Evolutionary conservation across 2,329 filamentous ascomycete genomes (phyloP).

Genomic region (Penicillium sp.): DNA sequence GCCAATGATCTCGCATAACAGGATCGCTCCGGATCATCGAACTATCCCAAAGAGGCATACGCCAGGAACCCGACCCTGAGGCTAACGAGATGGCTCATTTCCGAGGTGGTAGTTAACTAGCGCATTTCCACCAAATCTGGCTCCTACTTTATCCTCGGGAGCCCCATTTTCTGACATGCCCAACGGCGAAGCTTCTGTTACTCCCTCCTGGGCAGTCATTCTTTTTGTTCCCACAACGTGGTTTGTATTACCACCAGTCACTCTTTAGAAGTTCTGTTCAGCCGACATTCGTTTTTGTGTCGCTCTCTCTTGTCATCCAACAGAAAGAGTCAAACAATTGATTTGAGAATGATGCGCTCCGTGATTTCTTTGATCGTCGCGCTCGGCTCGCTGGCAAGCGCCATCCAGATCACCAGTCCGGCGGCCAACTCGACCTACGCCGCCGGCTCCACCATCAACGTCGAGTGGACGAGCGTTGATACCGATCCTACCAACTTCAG

Average conservation of each 20-base stretch:
- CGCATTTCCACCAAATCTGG: not conserved
- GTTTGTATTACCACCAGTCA: not conserved
- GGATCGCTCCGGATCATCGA: not conserved
- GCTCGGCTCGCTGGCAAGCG: conserved; percentile 20
- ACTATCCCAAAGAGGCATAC: not conserved
- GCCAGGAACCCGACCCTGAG: not conserved
- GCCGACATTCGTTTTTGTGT: not conserved
- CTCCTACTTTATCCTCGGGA: not conserved
- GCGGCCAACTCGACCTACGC: conserved; percentile 40
- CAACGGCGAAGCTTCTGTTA: not conserved
- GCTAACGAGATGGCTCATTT: not conserved
- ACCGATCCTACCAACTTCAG: conserved; percentile 45
- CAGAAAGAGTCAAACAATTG: not conserved
- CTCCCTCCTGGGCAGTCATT: not conserved
- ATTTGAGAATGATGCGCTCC: not conserved
- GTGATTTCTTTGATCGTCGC: not conserved
- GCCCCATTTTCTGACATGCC: not conserved
- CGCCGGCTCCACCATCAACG: conserved; percentile 38
- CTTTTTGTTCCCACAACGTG: not conserved
- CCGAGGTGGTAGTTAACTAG: not conserved
- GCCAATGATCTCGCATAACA: not conserved
- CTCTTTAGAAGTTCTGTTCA: not conserved
- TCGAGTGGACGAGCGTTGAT: conserved; percentile 45
- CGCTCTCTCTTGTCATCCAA: not conserved
- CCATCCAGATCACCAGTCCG: conserved; percentile 33